Conservation (phyloP, 2,329 filamentous ascomycete species). For the Ciborinia camelliae region DNA sequence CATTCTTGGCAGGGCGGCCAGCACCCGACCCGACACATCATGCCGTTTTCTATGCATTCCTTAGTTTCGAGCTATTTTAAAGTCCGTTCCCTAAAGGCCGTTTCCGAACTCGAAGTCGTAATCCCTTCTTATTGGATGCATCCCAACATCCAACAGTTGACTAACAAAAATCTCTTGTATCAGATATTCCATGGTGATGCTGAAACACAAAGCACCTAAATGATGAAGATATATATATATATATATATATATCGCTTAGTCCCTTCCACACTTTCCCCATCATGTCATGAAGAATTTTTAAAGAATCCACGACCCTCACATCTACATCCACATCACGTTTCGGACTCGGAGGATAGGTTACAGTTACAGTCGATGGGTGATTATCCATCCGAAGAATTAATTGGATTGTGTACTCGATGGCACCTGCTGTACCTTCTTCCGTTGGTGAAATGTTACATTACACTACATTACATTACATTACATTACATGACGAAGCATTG, state of each 20-base stretch:
- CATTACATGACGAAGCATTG: no score
- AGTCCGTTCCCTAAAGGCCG: not conserved
- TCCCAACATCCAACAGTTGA: no score
- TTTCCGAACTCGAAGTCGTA: not conserved
- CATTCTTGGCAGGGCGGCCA: conserved; percentile 1
- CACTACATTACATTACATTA: not conserved
- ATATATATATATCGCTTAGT: no score
- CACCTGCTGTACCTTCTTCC: no score
- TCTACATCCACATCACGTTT: not conserved
- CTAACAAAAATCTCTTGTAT: not conserved
- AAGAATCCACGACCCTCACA: no score
- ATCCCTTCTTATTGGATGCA: no score
- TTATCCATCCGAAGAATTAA: not conserved
- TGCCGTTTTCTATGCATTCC: not conserved
- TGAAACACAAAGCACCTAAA: conserved; percentile 40
- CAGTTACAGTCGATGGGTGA: not conserved
- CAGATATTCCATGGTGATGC: conserved; percentile 49
- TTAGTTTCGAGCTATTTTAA: not conserved
- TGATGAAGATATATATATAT: conserved; percentile 11
- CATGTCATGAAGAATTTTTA: no score
- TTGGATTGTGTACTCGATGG: no score
- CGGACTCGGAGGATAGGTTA: not conserved
- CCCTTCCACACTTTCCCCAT: no score
- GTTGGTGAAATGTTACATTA: not conserved
- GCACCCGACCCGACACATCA: no score